Conservation (phyloP, 1,284 basidiomycete species). For the Abortiporus biennis region DNA sequence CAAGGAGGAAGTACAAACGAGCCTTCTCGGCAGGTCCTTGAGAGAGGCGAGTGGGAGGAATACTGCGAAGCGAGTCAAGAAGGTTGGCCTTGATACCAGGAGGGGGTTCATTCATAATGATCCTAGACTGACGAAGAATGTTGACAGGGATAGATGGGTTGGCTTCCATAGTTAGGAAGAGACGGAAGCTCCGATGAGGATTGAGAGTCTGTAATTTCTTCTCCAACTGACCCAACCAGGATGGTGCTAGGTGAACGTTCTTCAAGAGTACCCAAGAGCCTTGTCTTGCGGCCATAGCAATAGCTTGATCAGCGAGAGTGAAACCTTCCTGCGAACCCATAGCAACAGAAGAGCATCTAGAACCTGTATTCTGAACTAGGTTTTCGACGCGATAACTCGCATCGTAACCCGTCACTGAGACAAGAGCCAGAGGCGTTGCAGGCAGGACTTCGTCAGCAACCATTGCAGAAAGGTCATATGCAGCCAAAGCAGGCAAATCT, state of each 20-base stretch:
- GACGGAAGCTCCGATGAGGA: conserved; percentile 84
- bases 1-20: conserved; percentile 89
- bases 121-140: conserved; percentile 88
- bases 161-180: conserved; percentile 96
- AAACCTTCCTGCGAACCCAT: conserved; percentile 99
- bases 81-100: conserved; percentile 95
- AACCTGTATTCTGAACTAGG: conserved; percentile 71
- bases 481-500: conserved; percentile 70
- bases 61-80: conserved; percentile 81
- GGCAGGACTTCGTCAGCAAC: conserved; percentile 77
- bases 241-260: conserved; percentile 92
- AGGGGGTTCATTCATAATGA: conserved; percentile 97
- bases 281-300: conserved; percentile 83
- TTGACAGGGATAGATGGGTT: conserved; percentile 92
- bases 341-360: conserved; percentile 81
- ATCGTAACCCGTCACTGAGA: conserved; percentile 95
- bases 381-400: conserved; percentile 94
- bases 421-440: conserved; percentile 80
- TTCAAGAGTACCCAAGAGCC: conserved; percentile 94
- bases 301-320: conserved; percentile 89
- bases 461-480: conserved; percentile 71
- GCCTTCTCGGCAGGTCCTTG: conserved; percentile 89
- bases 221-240: conserved; percentile 92
- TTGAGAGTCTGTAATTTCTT: conserved; percentile 93
- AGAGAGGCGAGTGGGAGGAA: conserved; percentile 61